These are phyloP conservation scores for Parachaetomium inaequale DNA, from an alignment of 495 filamentous ascomycete species.

Conservation along the genomic window DNA sequence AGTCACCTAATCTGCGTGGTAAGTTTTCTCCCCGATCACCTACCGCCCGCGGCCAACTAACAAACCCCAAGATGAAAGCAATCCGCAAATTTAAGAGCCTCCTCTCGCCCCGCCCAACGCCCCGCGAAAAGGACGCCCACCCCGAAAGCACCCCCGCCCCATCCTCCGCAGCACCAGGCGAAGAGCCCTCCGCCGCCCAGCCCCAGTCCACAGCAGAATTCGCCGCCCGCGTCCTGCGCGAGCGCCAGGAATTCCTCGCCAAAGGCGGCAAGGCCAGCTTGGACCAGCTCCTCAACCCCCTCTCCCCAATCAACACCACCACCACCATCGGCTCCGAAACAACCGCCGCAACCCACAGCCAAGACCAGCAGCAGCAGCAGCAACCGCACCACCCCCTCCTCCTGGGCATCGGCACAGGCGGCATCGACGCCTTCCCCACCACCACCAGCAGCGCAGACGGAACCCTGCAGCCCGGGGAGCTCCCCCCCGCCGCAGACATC, in stretches of 20 bases:
- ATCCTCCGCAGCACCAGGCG: slow-evolving; percentile 26
- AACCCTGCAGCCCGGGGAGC: too few relatives aligned
- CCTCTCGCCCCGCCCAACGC: slow-evolving; percentile 15
- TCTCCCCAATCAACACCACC: background rate
- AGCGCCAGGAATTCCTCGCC: slow-evolving; percentile 38
- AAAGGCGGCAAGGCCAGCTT: slow-evolving; percentile 34
- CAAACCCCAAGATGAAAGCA: slow-evolving; percentile 73
- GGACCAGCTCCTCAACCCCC: slow-evolving; percentile 32
- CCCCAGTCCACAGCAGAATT: slow-evolving; percentile 39
- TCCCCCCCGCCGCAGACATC: slow-evolving; percentile 29
- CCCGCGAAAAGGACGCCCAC: slow-evolving; percentile 15
- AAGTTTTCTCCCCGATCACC: slow-evolving; percentile 43
- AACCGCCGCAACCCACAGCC: background rate
- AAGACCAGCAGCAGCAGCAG: background rate
- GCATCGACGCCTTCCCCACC: slow-evolving; percentile 37
- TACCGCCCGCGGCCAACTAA: background rate
- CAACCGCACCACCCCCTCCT: slow-evolving; percentile 45
- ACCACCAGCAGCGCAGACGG: background rate
- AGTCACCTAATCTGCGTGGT: slow-evolving; percentile 79
- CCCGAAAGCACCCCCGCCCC: slow-evolving; percentile 31
- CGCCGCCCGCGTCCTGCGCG: slow-evolving; percentile 37
- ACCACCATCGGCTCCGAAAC: background rate
- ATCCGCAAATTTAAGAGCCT: slow-evolving; percentile 76
- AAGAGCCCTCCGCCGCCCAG: slow-evolving; percentile 21
- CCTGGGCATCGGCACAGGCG: slow-evolving; percentile 69